Base-by-base conservation (phyloP, 2,329 filamentous ascomycete genomes). In the Penicillium sp. region DNA sequence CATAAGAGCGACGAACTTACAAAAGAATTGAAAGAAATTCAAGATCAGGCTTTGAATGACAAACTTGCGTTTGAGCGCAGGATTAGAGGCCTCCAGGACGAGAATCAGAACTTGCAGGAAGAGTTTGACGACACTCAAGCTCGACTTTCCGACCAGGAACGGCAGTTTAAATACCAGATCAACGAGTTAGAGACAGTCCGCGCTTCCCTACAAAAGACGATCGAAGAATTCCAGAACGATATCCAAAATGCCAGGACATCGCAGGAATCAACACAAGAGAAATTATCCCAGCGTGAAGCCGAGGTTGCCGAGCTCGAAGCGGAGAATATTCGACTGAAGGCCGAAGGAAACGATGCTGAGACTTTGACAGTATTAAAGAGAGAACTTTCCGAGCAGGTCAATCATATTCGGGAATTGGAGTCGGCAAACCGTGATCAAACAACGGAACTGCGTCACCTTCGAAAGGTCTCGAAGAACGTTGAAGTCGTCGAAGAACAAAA, bases 401-500 rank as follows among this genome's bases (percentile, higher is more conserved):
- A 86, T n/a, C 92, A 97, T 69, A 96, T 97, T 63, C 87, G 91
- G 58, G 87, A 85, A 31, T 80, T 99, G 3, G 94, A 99, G 72
- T 82, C 85, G 0, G 85, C 86, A 37, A 96, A 91, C 62, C 83
- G 90, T 25, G 91, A 96, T 50, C 90, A 96, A 69, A 80, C 86
- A 15, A 76, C 82, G 0, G 93, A 99, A 71, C 78, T 99, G 37
- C 91, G 89, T 66, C 89, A 92, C 65, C 82, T 95, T 38, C 88
- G 92, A 15, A 89, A 92, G 64, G 78, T 89, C 4, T 88, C 92
- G 72, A 93, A 90, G 75, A 91, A 90, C n/a, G 88, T 96, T 1
- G 91, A 96, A 69, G 85, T 99, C 2, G 89, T 97, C 0, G 92
- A 99, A 71, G 94, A 99, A 73, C 92, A 99, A 78, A 97, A 97